A percentile compares a stretch with the other conserved stretches of the same genome.
These are phyloP conservation scores for Symbiotaphrina buchneri DNA, from an alignment of 495 filamentous ascomycete genomes.

Conservation along the genomic window DNA sequence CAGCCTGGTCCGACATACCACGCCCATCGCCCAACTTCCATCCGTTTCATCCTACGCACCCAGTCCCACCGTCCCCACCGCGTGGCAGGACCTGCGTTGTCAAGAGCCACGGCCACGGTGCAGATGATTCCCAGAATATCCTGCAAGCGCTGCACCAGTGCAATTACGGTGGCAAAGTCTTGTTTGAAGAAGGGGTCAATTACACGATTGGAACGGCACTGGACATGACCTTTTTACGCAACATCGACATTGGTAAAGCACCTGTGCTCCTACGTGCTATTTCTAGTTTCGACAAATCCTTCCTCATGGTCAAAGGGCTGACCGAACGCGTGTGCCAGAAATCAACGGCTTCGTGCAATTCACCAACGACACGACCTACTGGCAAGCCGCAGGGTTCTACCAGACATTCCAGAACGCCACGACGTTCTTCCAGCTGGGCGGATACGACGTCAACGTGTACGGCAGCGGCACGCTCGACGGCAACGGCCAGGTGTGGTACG, in stretches of 20 bases:
- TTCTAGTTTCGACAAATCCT: background rate
- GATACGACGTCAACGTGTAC: slow-evolving; percentile 45
- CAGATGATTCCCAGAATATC: slow-evolving; percentile 35
- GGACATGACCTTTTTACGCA: slow-evolving; percentile 37
- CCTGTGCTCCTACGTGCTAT: background rate
- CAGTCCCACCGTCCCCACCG: too few species aligned
- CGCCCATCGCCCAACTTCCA: too few species aligned
- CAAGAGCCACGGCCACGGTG: slow-evolving; percentile 16
- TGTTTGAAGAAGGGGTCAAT: slow-evolving; percentile 23
- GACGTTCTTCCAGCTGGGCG: slow-evolving; percentile 47
- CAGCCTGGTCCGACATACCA: too few species aligned
- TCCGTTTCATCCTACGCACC: too few species aligned
- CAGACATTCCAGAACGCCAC: slow-evolving; percentile 41
- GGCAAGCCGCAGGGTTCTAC: slow-evolving; percentile 35
- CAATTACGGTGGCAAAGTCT: slow-evolving; percentile 42
- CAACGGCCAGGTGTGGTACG: slow-evolving; percentile 52
- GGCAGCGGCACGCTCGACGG: slow-evolving; percentile 37
- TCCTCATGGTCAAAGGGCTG: background rate
- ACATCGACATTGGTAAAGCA: slow-evolving; percentile 29
- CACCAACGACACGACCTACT: slow-evolving; percentile 42
- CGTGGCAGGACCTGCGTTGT: background rate
- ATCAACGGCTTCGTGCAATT: slow-evolving; percentile 34
- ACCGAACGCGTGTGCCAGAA: slow-evolving; percentile 11
- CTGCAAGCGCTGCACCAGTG: slow-evolving; percentile 33
- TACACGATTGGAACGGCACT: slow-evolving; percentile 43